Base-by-base conservation (phyloP, 768 basidiomycete genomes). In the Fomitopsis pulvina region DNA sequence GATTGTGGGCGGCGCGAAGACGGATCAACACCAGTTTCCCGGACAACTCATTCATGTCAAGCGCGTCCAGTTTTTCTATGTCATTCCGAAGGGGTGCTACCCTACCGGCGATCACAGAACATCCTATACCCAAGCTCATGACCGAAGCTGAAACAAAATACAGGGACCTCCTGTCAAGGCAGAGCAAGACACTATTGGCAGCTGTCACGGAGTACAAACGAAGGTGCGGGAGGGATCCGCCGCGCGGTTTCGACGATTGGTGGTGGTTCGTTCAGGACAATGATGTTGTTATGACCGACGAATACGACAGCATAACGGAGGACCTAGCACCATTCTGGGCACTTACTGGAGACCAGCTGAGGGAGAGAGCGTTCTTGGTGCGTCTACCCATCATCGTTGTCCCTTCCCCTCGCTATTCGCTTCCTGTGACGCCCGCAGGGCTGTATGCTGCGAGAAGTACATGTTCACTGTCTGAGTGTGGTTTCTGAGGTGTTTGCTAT, bases 191-290 rank as follows among this genome's bases (percentile, higher is more conserved):
- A 0, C 73, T 98, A 29, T 70, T 71, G 34, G 79, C 80, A 24
- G 95, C 95, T 0, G 89, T 91, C 0, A 65, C 66, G 8, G 92
- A 95, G 65, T 99, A 99, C 68, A 79, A 71, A 56, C 69, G 76
- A 49, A 75, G 93, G 51, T 93, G 95, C 66, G 71, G 71, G 9
- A 78, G 87, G 30, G 68, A 80, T 29, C 96, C 96, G 4, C 95
- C 96, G 0, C 79, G 76, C 38, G 95, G 93, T 1, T 99, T 98
- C 55, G 94, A 92, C 61, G 69, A 76, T 25, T 97, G 95, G 95
- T 95, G 83, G 79, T 62, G 67, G 40, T 97, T 92, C 65, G 87
- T 85, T 12, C 69, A 76, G 63, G 71, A 80, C 50, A 78, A 91
- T 65, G 68, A 78, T 5, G 83, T 89, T 41, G 79, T 82, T 58